Evolutionary conservation across 2,329 filamentous ascomycete species (phyloP), one percentile per base, ranked within the genome.

Genomic region (Aspergillus udagawae): DNA sequence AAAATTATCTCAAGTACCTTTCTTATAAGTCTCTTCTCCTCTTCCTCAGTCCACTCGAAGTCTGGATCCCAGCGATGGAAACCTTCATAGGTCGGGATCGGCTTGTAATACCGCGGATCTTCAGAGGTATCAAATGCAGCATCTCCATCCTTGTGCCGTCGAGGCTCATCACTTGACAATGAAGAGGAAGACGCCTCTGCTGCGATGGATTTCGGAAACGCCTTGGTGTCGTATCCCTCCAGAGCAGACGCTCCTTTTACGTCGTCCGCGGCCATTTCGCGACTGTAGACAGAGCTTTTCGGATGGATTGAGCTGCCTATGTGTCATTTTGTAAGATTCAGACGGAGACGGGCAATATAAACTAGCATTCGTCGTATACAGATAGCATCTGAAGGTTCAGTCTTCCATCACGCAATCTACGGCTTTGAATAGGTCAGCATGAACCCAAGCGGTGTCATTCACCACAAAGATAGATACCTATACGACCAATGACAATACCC

Each of bases 61-160:
- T 75, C 69, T 0, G 77, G 77, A 55, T 82, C 79, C 71, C 77
- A 81, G 10, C 76, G 74, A 65, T 80, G 78, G 41, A 74, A 68
- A 12, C 79, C 77, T 65, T 82, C 79, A 64, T 84, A 77, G 29
- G 67, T 63, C 1, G 69, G 63, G 38, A 75, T 75, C 3, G 74
- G 73, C 52, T 73, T 76, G 54, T 76, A 75, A 51, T 66, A 71
- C 6, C 70, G 65, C 1, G 68, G 64, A 44, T 74, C 72, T 49
- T 73, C 73, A 0, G 67, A 67, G 1, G 68, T 63, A 38, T 75
- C 73, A 54, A 75, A 76, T 3, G 73, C 66, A 32, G 64, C 63
- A 47, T 71, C 70, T 5, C 51, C 48, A 32, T 56, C 45, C 20
- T 54, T 63, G 9, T 50, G 42, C n/a, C 51, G 53, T 14, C 52